Evolutionary conservation across 305 asterid species (phyloP), one percentile per base, ranked within the genome.

Genomic region (Solanum hybrid): DNA sequence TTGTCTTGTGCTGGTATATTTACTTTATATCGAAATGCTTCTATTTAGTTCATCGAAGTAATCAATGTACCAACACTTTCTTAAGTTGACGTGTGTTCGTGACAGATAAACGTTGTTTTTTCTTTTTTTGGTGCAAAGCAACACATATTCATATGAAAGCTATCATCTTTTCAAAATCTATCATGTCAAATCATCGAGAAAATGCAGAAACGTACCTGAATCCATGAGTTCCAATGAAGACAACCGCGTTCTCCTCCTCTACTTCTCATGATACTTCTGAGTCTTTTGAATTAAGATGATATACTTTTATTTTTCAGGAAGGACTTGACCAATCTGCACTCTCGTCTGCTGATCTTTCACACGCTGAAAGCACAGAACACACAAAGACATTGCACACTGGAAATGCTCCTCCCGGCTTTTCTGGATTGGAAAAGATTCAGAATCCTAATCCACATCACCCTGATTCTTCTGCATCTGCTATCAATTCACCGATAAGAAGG

Each of bases 21-120:
- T 29, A 29, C 31, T 29, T 29, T 93, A 89, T 87, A 90, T 73
- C 92, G 88, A 73, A 91, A 88, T 89, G 93, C 82, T 85, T 69
- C 89, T 75, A 91, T 86, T 86, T 93, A 93, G 84, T 94, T 88
- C 88, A 92, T 91, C 87, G 96, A 95, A 89, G 92, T 95, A 9
- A 95, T 94, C 82, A 90, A 93, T 10, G 40, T 93, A 88, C 92
- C 93, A 42, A 77, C 88, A 0, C 72, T 92, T 37, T 89, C 86
- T 27, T 88, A 92, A 14, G 86, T 90, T 88, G 87, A 42, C 4
- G 6, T 81, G 27, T 78, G 29, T 78, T 77, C 17, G 16, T 2
- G 17, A 34, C 46, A 20, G 51, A 78, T 78, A 10, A 22, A 22
- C 20, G 0, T 32, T 73, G 79, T 14, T 73, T n/a, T n/a, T n/a